Conservation (phyloP, 345 rosid genomes). For the Capsella bursapastoris region DNA sequence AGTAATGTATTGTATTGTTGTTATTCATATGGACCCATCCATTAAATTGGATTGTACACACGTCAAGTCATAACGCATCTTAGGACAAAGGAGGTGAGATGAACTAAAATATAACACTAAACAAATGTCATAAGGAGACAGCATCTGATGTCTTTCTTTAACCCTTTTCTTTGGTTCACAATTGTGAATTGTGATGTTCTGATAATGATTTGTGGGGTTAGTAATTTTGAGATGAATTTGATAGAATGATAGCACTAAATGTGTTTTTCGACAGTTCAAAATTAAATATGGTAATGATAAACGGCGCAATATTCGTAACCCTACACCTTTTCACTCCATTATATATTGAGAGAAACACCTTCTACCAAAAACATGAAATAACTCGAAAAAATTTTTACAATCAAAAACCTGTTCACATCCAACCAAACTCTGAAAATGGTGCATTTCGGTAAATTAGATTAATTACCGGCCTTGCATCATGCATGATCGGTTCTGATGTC, state of each 20-base stretch:
- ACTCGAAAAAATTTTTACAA: too few species aligned
- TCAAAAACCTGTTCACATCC: too few species aligned
- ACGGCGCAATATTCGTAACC: too few species aligned
- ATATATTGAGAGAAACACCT: too few species aligned
- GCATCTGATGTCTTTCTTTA: conserved; percentile 43
- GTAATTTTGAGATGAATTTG: conserved; percentile 23
- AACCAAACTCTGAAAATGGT: too few species aligned
- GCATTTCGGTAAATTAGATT: too few species aligned
- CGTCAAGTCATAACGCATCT: conserved; percentile 38
- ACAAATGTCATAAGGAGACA: conserved; percentile 32
- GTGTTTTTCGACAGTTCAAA: neutral
- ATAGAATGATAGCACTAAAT: conserved; percentile 22
- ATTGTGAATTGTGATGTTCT: neutral
- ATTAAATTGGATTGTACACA: conserved; percentile 37
- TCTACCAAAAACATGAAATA: too few species aligned
- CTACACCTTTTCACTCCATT: too few species aligned
- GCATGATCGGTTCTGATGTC: too few species aligned
- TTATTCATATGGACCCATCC: conserved; percentile 36
- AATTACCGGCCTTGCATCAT: too few species aligned
- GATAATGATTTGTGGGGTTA: conserved; percentile 22
- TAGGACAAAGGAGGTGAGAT: conserved; percentile 34
- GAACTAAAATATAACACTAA: conserved; percentile 32
- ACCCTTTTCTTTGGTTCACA: conserved; percentile 14
- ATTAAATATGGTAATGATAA: too few species aligned
- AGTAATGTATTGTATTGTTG: neutral